These are phyloP conservation scores for Mycena amicta DNA, from an alignment of 768 basidiomycete species.

Conservation along the genomic window DNA sequence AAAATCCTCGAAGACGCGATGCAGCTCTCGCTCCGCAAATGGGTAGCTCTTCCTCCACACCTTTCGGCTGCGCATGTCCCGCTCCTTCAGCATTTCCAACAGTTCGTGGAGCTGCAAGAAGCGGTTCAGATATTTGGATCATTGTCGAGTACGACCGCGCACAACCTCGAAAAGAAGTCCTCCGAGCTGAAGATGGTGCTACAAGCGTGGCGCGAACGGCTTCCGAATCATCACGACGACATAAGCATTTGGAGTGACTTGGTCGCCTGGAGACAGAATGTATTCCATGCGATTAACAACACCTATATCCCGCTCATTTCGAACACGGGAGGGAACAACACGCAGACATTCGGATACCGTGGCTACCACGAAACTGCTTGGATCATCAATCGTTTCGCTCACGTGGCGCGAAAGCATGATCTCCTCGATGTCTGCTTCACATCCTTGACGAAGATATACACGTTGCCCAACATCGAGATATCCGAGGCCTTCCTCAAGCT, in stretches of 20 bases:
- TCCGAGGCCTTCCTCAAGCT: slow-evolving; percentile 99
- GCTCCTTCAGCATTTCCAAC: slow-evolving; percentile 95
- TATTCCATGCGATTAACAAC: slow-evolving; percentile 96
- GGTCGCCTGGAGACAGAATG: slow-evolving; percentile 99
- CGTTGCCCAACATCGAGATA: slow-evolving; percentile 98
- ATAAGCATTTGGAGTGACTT: slow-evolving; percentile 99
- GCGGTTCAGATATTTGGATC: slow-evolving; percentile 94
- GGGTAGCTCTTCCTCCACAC: slow-evolving; percentile 85
- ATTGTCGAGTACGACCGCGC: slow-evolving; percentile 79
- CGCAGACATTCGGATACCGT: slow-evolving; percentile 88
- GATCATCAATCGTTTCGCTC: slow-evolving; percentile 99
- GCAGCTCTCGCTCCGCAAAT: slow-evolving; percentile 95
- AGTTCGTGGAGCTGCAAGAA: slow-evolving; percentile 97
- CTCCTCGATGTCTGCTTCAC: slow-evolving; percentile 94
- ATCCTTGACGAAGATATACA: slow-evolving; percentile 96
- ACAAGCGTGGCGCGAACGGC: slow-evolving; percentile 94
- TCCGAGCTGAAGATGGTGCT: slow-evolving; percentile 95
- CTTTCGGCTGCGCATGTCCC: slow-evolving; percentile 93
- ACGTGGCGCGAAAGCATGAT: slow-evolving; percentile 96
- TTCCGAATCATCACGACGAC: slow-evolving; percentile 95
- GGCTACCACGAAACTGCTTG: slow-evolving; percentile 99
- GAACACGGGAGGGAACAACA: slow-evolving; percentile 53
- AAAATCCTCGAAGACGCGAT: slow-evolving; percentile 92
- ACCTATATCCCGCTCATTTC: slow-evolving; percentile 90
- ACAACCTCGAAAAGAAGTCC: slow-evolving; percentile 93